Conservation (phyloP, 352 stramenopile species). For the Pythium dissimile region DNA sequence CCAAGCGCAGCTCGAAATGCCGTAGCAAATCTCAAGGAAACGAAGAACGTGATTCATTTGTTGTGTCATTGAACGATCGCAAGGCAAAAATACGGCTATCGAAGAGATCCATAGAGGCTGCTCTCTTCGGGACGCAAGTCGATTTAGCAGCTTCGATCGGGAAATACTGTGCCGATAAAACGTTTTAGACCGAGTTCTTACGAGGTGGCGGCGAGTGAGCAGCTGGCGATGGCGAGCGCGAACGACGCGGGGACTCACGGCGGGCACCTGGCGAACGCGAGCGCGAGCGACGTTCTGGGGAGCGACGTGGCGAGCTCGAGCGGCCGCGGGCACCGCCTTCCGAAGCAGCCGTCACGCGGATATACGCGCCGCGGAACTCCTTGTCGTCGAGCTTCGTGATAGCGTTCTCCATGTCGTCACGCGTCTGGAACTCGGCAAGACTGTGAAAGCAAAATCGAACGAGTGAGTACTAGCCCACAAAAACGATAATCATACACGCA, state of each 20-base stretch:
- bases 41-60: too few species aligned
- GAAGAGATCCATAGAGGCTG: too few species aligned
- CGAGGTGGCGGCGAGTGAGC: slow-evolving; percentile 48
- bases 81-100: neutral
- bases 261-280: slow-evolving; percentile 62
- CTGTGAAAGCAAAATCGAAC: slow-evolving; percentile 23
- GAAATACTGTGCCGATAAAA: neutral
- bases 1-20: too few species aligned
- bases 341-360: slow-evolving; percentile 50
- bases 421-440: slow-evolving; percentile 74
- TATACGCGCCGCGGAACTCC: slow-evolving; percentile 83
- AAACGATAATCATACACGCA: neutral
- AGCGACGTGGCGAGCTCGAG: slow-evolving; percentile 62
- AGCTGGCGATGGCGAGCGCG: slow-evolving; percentile 58
- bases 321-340: slow-evolving; percentile 37
- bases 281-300: slow-evolving; percentile 57
- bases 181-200: slow-evolving; percentile 72
- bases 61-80: too few species aligned
- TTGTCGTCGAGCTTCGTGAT: slow-evolving; percentile 87
- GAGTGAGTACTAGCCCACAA: neutral
- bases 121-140: too few species aligned
- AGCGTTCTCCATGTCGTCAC: slow-evolving; percentile 82
- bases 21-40: too few species aligned
- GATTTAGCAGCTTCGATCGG: neutral
- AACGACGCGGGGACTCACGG: slow-evolving; percentile 64